Conservation (phyloP, 805 yeast genomes). For the Peterozyma xylosa region DNA sequence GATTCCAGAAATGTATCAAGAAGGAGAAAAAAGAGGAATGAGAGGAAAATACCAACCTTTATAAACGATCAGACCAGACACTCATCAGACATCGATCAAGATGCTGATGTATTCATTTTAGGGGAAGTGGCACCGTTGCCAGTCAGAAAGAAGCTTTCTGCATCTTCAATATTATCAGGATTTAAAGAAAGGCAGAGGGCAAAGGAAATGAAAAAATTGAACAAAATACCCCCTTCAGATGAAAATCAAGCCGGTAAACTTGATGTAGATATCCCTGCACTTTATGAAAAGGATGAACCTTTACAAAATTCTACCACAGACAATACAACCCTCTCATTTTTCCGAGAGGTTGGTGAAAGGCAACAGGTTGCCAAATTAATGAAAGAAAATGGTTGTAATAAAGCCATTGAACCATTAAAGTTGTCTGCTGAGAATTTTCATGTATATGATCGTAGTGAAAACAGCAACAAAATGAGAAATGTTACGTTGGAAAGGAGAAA, state of each 20-base stretch:
- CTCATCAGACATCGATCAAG: not conserved
- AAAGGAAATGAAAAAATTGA: not conserved
- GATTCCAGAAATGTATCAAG: not conserved
- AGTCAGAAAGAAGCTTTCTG: slow-evolving; percentile 4
- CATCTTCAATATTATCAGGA: slow-evolving; percentile 1
- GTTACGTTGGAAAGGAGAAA: not conserved
- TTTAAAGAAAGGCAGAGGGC: slow-evolving; percentile 5
- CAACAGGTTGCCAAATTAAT: slow-evolving; percentile 3
- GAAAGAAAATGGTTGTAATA: slow-evolving; percentile 6
- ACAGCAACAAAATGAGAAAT: not conserved
- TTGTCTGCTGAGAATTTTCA: slow-evolving; percentile 1
- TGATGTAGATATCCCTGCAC: not conserved
- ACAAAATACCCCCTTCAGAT: not conserved
- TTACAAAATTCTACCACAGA: not conserved
- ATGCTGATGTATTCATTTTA: not conserved
- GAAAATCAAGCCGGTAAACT: not conserved
- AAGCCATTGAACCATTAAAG: slow-evolving; percentile 1
- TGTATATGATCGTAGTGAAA: not conserved
- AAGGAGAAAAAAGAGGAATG: not conserved
- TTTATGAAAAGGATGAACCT: not conserved
- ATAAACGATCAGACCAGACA: not conserved
- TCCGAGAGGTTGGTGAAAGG: slow-evolving; percentile 1
- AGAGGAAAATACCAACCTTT: not conserved
- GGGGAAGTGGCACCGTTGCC: not conserved
- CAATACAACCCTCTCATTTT: not conserved